Evolutionary conservation across 768 basidiomycete genomes (phyloP).

Genomic region (Suillus luteus): DNA sequence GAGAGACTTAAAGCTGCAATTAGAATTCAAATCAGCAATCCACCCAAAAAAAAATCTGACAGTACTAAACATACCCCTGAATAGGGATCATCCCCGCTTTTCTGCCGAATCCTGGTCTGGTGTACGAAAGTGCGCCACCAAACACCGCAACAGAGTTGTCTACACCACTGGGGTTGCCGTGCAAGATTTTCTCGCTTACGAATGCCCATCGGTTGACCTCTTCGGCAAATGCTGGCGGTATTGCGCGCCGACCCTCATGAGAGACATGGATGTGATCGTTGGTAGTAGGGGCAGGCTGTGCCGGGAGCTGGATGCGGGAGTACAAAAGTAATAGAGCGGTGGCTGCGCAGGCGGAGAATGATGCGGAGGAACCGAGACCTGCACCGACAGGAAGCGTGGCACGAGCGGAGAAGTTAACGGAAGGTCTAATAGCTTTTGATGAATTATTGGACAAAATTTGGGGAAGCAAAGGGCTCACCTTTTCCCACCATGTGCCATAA

Average conservation of each 20-base stretch:
- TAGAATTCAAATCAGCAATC: constrained; percentile 11
- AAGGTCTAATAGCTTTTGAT: constrained; percentile 49
- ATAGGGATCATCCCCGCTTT: constrained; percentile 84
- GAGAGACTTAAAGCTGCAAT: constrained; percentile 81
- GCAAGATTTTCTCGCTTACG: constrained; percentile 91
- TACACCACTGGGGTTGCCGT: constrained; percentile 96
- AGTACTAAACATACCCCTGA: constrained; percentile 57
- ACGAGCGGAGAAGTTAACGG: constrained; percentile 79
- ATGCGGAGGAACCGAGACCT: constrained; percentile 95
- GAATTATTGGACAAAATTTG: constrained; percentile 17
- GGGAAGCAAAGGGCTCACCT: constrained; percentile 48
- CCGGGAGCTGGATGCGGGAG: constrained; percentile 61
- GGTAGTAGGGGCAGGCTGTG: constrained; percentile 49
- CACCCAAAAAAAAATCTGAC: constrained; percentile 1
- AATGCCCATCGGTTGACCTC: constrained; percentile 93
- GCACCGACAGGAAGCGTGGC: constrained; percentile 93
- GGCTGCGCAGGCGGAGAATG: constrained; percentile 87
- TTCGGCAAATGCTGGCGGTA: constrained; percentile 66
- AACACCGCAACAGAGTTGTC: constrained; percentile 94
- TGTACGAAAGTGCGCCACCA: constrained; percentile 92
- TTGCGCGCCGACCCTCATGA: constrained; percentile 64
- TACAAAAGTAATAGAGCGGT: constrained; percentile 79
- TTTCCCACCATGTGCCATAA: constrained; percentile 52
- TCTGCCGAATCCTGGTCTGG: constrained; percentile 73
- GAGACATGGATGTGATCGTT: constrained; percentile 60